Conservation (phyloP, 148 eudicot genomes). For the Rhododendron simsii region DNA sequence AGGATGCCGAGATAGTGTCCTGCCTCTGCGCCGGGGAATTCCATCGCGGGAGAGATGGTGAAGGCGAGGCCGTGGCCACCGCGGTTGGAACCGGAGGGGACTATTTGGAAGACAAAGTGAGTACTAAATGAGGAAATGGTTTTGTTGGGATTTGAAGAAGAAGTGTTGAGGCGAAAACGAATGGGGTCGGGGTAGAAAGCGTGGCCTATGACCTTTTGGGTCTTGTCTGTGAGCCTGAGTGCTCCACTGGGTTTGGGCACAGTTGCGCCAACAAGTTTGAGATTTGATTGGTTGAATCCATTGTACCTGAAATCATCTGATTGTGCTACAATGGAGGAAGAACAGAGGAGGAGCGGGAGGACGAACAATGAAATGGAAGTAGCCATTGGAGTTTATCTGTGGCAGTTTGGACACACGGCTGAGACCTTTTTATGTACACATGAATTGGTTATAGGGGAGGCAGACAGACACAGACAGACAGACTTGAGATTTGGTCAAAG, state of each 20-base stretch:
- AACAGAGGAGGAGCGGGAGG: background rate
- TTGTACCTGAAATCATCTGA: slow-evolving; percentile 12
- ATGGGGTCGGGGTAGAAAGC: slow-evolving; percentile 15
- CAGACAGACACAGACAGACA: no score
- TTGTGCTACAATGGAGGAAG: background rate
- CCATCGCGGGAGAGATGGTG: slow-evolving; percentile 9
- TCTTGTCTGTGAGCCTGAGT: slow-evolving; percentile 20
- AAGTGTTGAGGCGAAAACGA: background rate
- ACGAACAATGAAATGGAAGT: background rate
- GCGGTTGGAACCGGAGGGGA: background rate
- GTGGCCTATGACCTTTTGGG: slow-evolving; percentile 12
- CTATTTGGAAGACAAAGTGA: slow-evolving; percentile 18
- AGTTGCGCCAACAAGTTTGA: background rate
- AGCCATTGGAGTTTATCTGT: background rate
- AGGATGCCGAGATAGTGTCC: slow-evolving; percentile 27
- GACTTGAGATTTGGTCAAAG: background rate
- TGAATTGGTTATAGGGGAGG: background rate
- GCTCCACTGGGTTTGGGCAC: slow-evolving; percentile 18
- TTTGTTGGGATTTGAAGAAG: background rate
- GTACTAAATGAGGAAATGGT: slow-evolving; percentile 27
- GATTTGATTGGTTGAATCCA: slow-evolving; percentile 19
- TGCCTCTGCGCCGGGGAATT: background rate
- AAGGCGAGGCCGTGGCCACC: slow-evolving; percentile 41
- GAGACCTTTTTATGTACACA: background rate
- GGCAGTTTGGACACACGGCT: background rate